Evolutionary conservation across 2,329 filamentous ascomycete species (phyloP).

Genomic region (Elsinoe ampelina): DNA sequence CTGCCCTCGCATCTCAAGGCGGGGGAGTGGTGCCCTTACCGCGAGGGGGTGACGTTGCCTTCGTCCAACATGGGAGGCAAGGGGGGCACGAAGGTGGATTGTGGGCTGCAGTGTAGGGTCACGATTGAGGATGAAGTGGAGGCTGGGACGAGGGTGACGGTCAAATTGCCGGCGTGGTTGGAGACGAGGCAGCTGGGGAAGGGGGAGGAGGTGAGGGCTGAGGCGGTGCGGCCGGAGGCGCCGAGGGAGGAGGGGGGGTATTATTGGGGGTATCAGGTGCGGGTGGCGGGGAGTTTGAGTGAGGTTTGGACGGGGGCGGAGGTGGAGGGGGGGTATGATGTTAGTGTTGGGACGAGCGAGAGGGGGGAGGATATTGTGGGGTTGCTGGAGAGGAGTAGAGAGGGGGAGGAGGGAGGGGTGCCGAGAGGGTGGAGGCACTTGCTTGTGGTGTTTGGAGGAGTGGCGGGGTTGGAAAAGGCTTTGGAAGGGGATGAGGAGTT

Average conservation of each 20-base stretch:
- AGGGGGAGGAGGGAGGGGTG: slow-evolving; percentile 39
- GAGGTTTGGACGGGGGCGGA: slow-evolving; percentile 67
- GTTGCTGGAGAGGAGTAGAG: slow-evolving; percentile 15
- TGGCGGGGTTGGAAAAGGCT: slow-evolving; percentile 68
- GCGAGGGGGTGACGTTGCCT: slow-evolving; percentile 61
- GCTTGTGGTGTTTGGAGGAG: slow-evolving; percentile 70
- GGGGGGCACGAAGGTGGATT: slow-evolving; percentile 37
- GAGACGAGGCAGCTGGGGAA: slow-evolving; percentile 26
- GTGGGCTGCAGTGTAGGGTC: slow-evolving; percentile 39
- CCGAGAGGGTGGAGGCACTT: slow-evolving; percentile 49
- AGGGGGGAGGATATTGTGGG: slow-evolving; percentile 43
- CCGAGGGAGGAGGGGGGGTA: slow-evolving; percentile 70
- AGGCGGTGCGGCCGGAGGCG: slow-evolving; percentile 56
- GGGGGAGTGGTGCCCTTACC: slow-evolving; percentile 69
- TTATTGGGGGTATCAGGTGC: slow-evolving; percentile 76
- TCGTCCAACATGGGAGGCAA: not conserved
- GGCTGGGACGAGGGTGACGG: slow-evolving; percentile 61
- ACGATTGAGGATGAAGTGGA: slow-evolving; percentile 54
- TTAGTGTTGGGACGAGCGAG: slow-evolving; percentile 77
- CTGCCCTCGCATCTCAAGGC: slow-evolving; percentile 74
- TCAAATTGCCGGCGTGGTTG: slow-evolving; percentile 48
- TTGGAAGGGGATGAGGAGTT: slow-evolving; percentile 54
- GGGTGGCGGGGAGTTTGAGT: slow-evolving; percentile 57
- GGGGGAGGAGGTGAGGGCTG: slow-evolving; percentile 32
- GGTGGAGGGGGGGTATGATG: slow-evolving; percentile 68